These are phyloP conservation scores for Linderina pennispora DNA, from an alignment of 192 early-diverging fungal genomes.

Conservation along the genomic window DNA sequence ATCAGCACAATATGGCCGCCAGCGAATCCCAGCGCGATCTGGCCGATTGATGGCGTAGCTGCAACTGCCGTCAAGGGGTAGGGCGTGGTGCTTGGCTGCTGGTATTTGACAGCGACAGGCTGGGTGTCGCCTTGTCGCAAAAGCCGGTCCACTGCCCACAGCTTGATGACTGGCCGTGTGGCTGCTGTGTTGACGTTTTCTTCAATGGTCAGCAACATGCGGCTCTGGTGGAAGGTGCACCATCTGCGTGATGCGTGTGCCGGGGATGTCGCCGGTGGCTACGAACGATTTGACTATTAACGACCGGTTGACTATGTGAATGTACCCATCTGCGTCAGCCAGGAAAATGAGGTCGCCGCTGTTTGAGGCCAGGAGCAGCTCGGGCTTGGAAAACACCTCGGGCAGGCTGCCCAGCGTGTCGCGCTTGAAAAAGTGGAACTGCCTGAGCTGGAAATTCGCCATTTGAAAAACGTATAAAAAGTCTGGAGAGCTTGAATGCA, in stretches of 20 bases:
- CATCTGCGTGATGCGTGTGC: conserved; percentile 74
- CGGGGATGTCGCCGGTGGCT: conserved; percentile 45
- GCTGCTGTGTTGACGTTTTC: conserved; percentile 28
- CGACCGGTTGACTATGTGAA: conserved; percentile 62
- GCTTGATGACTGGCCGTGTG: conserved; percentile 25
- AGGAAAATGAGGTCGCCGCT: conserved; percentile 42
- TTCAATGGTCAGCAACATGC: conserved; percentile 69
- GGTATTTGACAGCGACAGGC: conserved; percentile 29
- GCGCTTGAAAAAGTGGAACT: conserved; percentile 49
- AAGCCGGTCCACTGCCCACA: conserved; percentile 42
- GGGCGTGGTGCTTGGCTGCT: conserved; percentile 28
- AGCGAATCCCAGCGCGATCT: conserved; percentile 87
- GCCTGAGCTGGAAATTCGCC: conserved; percentile 43
- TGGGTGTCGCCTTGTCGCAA: conserved; percentile 31
- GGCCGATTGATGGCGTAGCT: conserved; percentile 61
- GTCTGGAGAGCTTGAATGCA: neutral
- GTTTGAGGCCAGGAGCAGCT: conserved; percentile 39
- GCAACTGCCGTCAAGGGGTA: conserved; percentile 42
- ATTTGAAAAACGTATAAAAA: conserved; percentile 10
- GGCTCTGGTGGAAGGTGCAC: conserved; percentile 70
- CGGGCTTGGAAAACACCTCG: conserved; percentile 28
- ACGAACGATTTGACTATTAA: conserved; percentile 61
- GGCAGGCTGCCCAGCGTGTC: conserved; percentile 35
- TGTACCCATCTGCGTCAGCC: conserved; percentile 32
- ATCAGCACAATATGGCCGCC: conserved; percentile 86